Evolutionary conservation across 2,329 filamentous ascomycete genomes (phyloP), one percentile per base, ranked within the genome.

Genomic region (Exophiala sp.): DNA sequence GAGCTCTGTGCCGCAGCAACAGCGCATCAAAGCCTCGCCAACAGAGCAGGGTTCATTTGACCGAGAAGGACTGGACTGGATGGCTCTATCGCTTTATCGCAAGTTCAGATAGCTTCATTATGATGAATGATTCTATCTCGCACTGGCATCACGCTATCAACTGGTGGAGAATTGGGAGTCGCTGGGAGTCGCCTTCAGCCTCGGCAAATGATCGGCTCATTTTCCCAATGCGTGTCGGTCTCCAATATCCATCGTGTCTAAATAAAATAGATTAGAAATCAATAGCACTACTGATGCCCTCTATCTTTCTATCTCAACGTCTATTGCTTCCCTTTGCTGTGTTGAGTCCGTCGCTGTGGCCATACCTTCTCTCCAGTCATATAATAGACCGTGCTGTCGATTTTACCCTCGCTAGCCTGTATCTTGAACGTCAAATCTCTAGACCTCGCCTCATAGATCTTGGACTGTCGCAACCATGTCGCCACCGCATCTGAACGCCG

Each of bases 201-300:
- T 47, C 44, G 44, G 44, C 44, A 39, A 14, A 39, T 7, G 21
- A 4, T 37, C 43, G 41, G 41, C 24, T n/a, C n/a, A n/a, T n/a
- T n/a, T n/a, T 34, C 2, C 14, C 41, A 24, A 8, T 29, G 8
- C 16, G 34, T 11, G 7, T 18, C 18, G 14, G 34, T 46, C 48
- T 46, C 48, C 48, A 46, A 43, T 11, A 37, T 40, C 4, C 37
- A 38, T 23, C 24, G n/a, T 7, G 14, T 11, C 35, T 30, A n/a
- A n/a, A n/a, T n/a, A n/a, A n/a, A n/a, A n/a, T 24, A 43, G 23
- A 37, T 52, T 47, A 52, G 43, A 44, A 47, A 52, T 52, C 49
- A 47, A 47, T 34, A 19, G 24, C 6, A 27, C 5, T 27, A 27
- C n/a, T n/a, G n/a, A n/a, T n/a, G n/a, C n/a, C n/a, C n/a, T n/a